These are phyloP conservation scores for Cyberlindnera americana DNA, from an alignment of 805 yeast species.

Conservation along the genomic window DNA sequence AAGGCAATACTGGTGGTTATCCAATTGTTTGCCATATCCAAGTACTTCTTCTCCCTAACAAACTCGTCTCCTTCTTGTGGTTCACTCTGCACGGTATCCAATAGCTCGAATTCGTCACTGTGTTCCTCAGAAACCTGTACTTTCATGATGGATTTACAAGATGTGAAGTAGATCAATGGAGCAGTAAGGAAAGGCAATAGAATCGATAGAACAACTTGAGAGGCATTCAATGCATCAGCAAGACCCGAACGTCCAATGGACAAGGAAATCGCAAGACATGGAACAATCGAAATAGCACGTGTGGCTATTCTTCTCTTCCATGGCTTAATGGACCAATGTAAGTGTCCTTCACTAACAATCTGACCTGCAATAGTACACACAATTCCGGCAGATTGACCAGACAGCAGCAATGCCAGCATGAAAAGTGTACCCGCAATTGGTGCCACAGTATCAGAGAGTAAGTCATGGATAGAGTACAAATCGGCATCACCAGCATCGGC, in stretches of 20 bases:
- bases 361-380: constrained; percentile 94
- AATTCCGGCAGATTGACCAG: constrained; percentile 90
- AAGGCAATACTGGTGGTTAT: constrained; percentile 48
- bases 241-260: constrained; percentile 73
- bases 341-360: constrained; percentile 86
- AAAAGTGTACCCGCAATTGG: constrained; percentile 79
- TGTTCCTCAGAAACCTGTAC: constrained; percentile 35
- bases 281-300: constrained; percentile 72
- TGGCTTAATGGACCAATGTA: constrained; percentile 77
- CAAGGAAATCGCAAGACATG: constrained; percentile 71
- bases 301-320: constrained; percentile 79
- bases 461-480: constrained; percentile 67
- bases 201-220: constrained; percentile 81
- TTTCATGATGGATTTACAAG: constrained; percentile 64
- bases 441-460: constrained; percentile 59
- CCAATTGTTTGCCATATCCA: constrained; percentile 63
- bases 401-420: constrained; percentile 76
- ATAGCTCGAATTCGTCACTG: constrained; percentile 4
- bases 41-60: constrained; percentile 11
- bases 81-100: constrained; percentile 9
- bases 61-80: constrained; percentile 15
- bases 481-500: constrained; percentile 78
- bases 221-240: constrained; percentile 68
- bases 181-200: constrained; percentile 81
- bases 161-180: constrained; percentile 81